These are phyloP conservation scores for Cucurbita pepo DNA, from an alignment of 306 rosid species.

Conservation along the genomic window DNA sequence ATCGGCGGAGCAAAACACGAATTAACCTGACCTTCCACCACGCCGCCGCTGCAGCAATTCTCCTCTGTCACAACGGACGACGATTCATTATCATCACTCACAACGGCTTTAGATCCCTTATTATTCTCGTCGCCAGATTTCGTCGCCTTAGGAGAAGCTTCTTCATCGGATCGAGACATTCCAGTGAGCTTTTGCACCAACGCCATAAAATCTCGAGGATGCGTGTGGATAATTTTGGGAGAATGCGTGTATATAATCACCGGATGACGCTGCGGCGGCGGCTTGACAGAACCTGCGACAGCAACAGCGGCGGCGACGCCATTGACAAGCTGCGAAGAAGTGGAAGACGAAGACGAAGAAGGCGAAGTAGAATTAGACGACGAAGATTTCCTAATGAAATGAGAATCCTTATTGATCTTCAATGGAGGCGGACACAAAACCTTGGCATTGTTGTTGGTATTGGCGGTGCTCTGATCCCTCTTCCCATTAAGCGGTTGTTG, in stretches of 20 bases:
- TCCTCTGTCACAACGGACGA: slow-evolving; percentile 45
- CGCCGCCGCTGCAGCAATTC: slow-evolving; percentile 19
- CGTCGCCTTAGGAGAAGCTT: neutral
- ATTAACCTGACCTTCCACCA: slow-evolving; percentile 26
- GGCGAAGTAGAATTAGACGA: slow-evolving; percentile 18
- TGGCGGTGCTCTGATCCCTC: neutral
- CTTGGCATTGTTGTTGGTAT: neutral
- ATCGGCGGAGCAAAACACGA: slow-evolving; percentile 25
- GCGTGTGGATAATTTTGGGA: slow-evolving; percentile 58
- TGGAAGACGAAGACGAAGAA: slow-evolving; percentile 15
- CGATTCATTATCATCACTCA: slow-evolving; percentile 47
- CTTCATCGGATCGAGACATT: slow-evolving; percentile 21
- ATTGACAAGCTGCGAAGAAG: neutral
- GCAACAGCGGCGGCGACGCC: neutral
- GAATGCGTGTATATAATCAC: slow-evolving; percentile 77
- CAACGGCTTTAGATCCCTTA: neutral
- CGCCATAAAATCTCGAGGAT: slow-evolving; percentile 54
- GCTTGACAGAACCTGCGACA: slow-evolving; percentile 9
- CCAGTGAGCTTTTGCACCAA: slow-evolving; percentile 76
- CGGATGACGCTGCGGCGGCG: slow-evolving; percentile 44
- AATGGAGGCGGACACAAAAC: slow-evolving; percentile 32
- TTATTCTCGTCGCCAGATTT: neutral
- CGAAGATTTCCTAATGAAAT: slow-evolving; percentile 34
- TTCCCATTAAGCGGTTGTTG: neutral
- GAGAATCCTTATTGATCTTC: slow-evolving; percentile 51